Conservation (phyloP, 768 basidiomycete genomes). For the Hygrocybe coccinea region DNA sequence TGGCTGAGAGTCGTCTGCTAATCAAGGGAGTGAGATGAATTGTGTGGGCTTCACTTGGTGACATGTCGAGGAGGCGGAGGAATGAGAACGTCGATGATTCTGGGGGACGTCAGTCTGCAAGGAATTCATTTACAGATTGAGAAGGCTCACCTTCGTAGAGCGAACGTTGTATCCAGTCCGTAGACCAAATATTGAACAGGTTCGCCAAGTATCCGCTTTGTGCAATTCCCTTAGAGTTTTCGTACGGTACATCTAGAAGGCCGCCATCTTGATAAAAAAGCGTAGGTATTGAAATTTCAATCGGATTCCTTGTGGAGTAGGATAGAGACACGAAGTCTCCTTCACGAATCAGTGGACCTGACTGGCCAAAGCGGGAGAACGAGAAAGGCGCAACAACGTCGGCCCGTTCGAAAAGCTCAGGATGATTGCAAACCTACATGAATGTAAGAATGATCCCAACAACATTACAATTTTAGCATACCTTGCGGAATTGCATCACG, state of each 20-base stretch:
- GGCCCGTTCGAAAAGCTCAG: conserved; percentile 94
- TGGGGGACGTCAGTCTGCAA: conserved; percentile 10
- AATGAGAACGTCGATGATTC: conserved; percentile 69
- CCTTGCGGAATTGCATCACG: conserved; percentile 99
- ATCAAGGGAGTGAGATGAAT: conserved; percentile 60
- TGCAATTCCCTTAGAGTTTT: conserved; percentile 42
- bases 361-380: conserved; percentile 75
- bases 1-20: conserved; percentile 45
- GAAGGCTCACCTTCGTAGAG: conserved; percentile 51
- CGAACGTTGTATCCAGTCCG: conserved; percentile 73
- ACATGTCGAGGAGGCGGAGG: conserved; percentile 59
- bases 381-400: conserved; percentile 93
- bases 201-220: conserved; percentile 56
- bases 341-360: conserved; percentile 80
- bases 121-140: not conserved
- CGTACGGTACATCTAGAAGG: conserved; percentile 57
- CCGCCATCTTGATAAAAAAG: conserved; percentile 77
- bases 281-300: conserved; percentile 70
- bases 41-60: conserved; percentile 60
- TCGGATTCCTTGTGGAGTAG: conserved; percentile 85
- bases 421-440: conserved; percentile 89
- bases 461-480: conserved; percentile 22
- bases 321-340: conserved; percentile 78
- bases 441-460: not conserved
- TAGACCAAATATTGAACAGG: conserved; percentile 87